Conservation (phyloP, 1,284 basidiomycete genomes). For the Amylostereum areolatum region DNA sequence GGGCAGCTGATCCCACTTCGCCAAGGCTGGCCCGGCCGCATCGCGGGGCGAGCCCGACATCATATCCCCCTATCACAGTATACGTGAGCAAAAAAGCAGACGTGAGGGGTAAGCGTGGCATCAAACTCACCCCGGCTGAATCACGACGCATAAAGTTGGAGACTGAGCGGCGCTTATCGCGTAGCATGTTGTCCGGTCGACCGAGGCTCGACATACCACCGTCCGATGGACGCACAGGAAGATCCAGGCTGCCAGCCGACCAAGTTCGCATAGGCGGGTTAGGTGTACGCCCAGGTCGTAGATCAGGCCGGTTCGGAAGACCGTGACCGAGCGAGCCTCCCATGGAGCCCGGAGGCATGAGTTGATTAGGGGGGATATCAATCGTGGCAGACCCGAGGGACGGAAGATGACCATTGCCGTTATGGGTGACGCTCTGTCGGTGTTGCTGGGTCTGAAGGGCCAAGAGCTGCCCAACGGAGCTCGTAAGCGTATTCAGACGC, state of each 20-base stretch:
- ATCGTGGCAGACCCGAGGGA: constrained; percentile 7
- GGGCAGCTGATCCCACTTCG: constrained; percentile 94
- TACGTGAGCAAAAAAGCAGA: constrained; percentile 20
- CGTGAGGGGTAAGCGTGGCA: constrained; percentile 5
- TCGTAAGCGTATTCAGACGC: constrained; percentile 75
- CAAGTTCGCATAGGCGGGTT: constrained; percentile 73
- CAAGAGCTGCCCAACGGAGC: constrained; percentile 81
- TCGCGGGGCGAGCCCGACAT: constrained; percentile 58
- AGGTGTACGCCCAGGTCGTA: constrained; percentile 50
- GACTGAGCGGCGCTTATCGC: constrained; percentile 73
- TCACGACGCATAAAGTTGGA: constrained; percentile 65
- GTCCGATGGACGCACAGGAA: constrained; percentile 54
- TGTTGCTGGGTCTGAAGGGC: constrained; percentile 67
- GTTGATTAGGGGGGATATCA: constrained; percentile 16
- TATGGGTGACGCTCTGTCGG: constrained; percentile 38
- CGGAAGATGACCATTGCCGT: constrained; percentile 27
- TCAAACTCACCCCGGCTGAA: constrained; percentile 58
- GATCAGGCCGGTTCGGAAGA: constrained; percentile 51
- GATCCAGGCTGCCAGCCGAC: constrained; percentile 72
- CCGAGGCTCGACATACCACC: constrained; percentile 20
- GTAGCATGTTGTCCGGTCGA: constrained; percentile 27
- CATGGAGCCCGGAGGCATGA: constrained; percentile 7
- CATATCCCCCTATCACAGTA: constrained; percentile 45
- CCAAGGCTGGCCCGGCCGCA: constrained; percentile 70
- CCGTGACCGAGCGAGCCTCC: constrained; percentile 29